These are phyloP conservation scores for Zostera marina DNA, from an alignment of 116 monocot species.

Conservation along the genomic window DNA sequence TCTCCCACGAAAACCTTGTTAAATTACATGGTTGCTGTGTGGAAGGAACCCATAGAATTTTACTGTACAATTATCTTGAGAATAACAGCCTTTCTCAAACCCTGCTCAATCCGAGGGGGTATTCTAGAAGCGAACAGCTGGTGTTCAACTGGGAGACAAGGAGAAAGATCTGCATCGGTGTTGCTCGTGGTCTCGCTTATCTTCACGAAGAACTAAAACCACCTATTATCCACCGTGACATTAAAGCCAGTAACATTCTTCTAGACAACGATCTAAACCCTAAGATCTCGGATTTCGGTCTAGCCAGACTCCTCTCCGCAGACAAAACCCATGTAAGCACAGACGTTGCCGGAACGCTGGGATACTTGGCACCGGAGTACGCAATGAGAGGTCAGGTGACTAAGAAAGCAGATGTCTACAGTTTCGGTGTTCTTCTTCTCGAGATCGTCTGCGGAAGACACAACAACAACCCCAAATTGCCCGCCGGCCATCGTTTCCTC, in stretches of 20 bases:
- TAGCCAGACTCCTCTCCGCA: conserved; percentile 54
- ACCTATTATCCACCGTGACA: conserved; percentile 67
- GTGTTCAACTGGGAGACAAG: conserved; percentile 46
- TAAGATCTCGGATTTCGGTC: conserved; percentile 82
- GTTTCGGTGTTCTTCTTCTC: conserved; percentile 66
- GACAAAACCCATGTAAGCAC: conserved; percentile 72
- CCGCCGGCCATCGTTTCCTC: conserved; percentile 40
- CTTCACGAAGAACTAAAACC: conserved; percentile 60
- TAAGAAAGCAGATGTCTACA: conserved; percentile 66
- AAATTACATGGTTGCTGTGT: conserved; percentile 52
- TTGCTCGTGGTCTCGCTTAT: conserved; percentile 73
- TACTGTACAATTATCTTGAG: conserved; percentile 61
- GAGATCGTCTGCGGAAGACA: conserved; percentile 65
- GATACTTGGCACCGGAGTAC: conserved; percentile 76
- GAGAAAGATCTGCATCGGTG: conserved; percentile 39
- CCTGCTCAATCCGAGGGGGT: conserved; percentile 49
- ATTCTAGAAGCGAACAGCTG: conserved; percentile 23
- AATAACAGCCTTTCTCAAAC: conserved; percentile 78
- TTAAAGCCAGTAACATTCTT: conserved; percentile 88
- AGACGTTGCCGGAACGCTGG: conserved; percentile 70
- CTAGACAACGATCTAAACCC: conserved; percentile 55
- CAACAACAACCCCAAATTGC: conserved; percentile 38
- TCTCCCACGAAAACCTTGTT: conserved; percentile 69
- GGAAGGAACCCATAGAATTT: conserved; percentile 45
- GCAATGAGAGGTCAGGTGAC: conserved; percentile 64